A percentile compares a stretch with the other conserved stretches of the same genome.
These are phyloP conservation scores for Tylopilus sp. DNA, from an alignment of 768 basidiomycete genomes.

Conservation along the genomic window DNA sequence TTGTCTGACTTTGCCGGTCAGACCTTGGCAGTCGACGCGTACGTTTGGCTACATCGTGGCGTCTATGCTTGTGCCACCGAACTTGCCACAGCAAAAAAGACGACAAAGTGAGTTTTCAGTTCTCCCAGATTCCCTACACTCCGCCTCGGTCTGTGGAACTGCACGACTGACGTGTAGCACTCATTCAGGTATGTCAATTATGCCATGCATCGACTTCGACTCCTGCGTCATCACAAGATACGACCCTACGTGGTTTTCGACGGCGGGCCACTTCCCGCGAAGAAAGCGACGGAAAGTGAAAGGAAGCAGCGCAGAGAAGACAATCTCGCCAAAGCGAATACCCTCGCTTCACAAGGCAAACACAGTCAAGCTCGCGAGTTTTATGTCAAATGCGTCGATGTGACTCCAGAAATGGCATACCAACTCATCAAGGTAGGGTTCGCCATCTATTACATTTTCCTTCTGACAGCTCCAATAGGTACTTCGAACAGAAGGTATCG, in stretches of 20 bases:
- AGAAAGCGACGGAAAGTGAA: constrained; percentile 83
- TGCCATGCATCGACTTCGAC: constrained; percentile 86
- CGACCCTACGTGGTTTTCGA: constrained; percentile 94
- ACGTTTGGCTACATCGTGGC: constrained; percentile 91
- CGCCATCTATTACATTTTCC: not conserved
- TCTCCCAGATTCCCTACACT: not conserved
- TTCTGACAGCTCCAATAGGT: constrained; percentile 50
- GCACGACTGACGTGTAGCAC: constrained; percentile 4
- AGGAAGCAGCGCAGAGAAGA: constrained; percentile 76
- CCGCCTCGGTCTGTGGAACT: no score
- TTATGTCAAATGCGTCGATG: constrained; percentile 90
- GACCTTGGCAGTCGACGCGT: constrained; percentile 89
- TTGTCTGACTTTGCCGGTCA: constrained; percentile 82
- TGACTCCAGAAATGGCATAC: constrained; percentile 96
- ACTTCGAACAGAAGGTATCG: constrained; percentile 72
- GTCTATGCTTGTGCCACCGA: constrained; percentile 89
- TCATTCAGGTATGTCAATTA: constrained; percentile 86
- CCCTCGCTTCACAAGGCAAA: constrained; percentile 74
- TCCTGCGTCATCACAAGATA: constrained; percentile 81
- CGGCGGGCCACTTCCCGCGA: constrained; percentile 92
- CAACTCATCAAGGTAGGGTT: constrained; percentile 86
- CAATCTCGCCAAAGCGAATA: constrained; percentile 68
- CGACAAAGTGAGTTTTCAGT: constrained; percentile 64
- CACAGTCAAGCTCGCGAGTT: constrained; percentile 78
- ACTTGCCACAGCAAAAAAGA: constrained; percentile 78